phyloP scores from a whole-genome alignment of 108 stramenopile species.

The Cyclotella baltica region DNA sequence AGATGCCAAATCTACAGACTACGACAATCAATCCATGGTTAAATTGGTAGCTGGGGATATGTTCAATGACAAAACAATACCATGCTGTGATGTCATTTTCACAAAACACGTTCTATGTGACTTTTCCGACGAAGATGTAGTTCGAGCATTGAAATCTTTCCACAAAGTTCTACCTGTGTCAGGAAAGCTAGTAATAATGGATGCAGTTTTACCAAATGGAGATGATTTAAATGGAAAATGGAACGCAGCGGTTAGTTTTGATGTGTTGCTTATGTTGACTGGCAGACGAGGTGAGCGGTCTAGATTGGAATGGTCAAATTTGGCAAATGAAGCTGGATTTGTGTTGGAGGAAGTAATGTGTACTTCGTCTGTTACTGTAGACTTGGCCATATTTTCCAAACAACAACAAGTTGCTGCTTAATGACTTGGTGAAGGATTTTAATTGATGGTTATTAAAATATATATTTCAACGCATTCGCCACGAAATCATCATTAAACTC shows the following conservation, averaged over 20 bases:
- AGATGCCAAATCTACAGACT: slow-evolving; percentile 27
- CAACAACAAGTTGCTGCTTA: too few species aligned
- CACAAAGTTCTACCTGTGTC: slow-evolving; percentile 25
- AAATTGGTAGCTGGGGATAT: slow-evolving; percentile 41
- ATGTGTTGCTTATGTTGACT: slow-evolving; percentile 48
- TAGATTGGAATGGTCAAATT: slow-evolving; percentile 45
- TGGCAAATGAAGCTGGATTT: slow-evolving; percentile 40
- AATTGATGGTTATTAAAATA: too few species aligned
- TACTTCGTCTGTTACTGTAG: slow-evolving; percentile 47
- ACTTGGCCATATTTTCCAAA: slow-evolving; percentile 40
- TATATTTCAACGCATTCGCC: too few species aligned
- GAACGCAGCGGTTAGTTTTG: slow-evolving; percentile 49
- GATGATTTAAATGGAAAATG: slow-evolving; percentile 46
- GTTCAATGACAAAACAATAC: slow-evolving; percentile 52
- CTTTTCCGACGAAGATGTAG: slow-evolving; percentile 50
- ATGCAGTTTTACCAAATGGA: slow-evolving; percentile 45
- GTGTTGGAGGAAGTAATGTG: slow-evolving; percentile 35
- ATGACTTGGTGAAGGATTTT: too few species aligned
- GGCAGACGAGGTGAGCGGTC: slow-evolving; percentile 49
- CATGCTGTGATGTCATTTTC: slow-evolving; percentile 47
- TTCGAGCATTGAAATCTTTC: slow-evolving; percentile 39
- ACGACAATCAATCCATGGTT: neutral
- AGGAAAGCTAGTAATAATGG: slow-evolving; percentile 51
- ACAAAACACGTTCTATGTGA: slow-evolving; percentile 56
- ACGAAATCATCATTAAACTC: too few species aligned